Evolutionary conservation across 2,329 filamentous ascomycete genomes (phyloP).

Genomic region (Xylaria sp.): DNA sequence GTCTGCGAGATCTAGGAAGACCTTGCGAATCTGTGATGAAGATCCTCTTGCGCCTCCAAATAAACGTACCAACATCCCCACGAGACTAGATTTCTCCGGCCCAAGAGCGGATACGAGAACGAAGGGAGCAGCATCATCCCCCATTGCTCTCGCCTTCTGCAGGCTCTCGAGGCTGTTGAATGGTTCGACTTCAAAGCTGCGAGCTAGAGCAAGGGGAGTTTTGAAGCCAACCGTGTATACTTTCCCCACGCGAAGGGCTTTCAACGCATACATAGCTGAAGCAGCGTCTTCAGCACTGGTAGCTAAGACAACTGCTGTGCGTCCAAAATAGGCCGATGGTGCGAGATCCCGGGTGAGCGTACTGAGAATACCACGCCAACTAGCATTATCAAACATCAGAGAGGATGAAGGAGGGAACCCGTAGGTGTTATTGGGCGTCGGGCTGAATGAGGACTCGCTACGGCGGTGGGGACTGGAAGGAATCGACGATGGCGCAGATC

Average conservation of each 20-base stretch:
- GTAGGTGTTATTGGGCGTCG: slow-evolving; percentile 29
- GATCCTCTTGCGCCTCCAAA: slow-evolving; percentile 63
- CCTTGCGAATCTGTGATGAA: slow-evolving; percentile 64
- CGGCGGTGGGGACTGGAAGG: slow-evolving; percentile 61
- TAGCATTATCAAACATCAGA: slow-evolving; percentile 82
- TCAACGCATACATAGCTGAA: slow-evolving; percentile 81
- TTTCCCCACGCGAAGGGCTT: slow-evolving; percentile 78
- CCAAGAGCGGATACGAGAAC: slow-evolving; percentile 83
- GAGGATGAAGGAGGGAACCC: slow-evolving; percentile 61
- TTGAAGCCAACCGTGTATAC: slow-evolving; percentile 88
- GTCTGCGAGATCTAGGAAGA: slow-evolving; percentile 83
- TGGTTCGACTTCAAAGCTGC: slow-evolving; percentile 78
- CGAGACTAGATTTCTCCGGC: slow-evolving; percentile 80
- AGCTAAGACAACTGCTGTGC: slow-evolving; percentile 80
- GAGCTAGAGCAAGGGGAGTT: slow-evolving; percentile 69
- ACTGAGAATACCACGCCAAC: slow-evolving; percentile 86
- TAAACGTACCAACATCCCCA: slow-evolving; percentile 80
- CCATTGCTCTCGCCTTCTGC: slow-evolving; percentile 62
- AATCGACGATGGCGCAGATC: slow-evolving; percentile 59
- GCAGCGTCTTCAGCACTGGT: slow-evolving; percentile 80
- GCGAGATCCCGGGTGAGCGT: slow-evolving; percentile 85
- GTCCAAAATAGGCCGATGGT: slow-evolving; percentile 81
- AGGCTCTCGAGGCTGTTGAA: slow-evolving; percentile 79
- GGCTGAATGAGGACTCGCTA: slow-evolving; percentile 42
- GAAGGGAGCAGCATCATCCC: slow-evolving; percentile 72